phyloP scores from a whole-genome alignment of 371 early-diverging fungal species.

The Sporodiniella umbellata region DNA sequence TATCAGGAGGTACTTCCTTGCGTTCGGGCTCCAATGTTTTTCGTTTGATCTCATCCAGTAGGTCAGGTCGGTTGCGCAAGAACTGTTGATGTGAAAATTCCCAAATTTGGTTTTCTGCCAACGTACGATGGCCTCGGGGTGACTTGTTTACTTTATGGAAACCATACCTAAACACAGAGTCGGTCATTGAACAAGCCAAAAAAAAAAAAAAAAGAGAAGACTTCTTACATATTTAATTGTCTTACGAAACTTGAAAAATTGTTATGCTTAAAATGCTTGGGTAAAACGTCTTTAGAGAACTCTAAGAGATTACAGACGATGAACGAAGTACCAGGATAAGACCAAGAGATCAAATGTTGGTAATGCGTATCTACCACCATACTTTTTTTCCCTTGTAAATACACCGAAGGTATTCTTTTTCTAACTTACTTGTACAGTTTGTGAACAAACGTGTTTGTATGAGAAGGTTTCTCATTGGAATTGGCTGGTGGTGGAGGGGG shows the following conservation, averaged over 20 bases:
- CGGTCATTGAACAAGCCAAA: too few species aligned
- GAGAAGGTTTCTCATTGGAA: slow-evolving; percentile 12
- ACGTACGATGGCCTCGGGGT: slow-evolving; percentile 78
- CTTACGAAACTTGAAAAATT: slow-evolving; percentile 88
- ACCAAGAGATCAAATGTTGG: slow-evolving; percentile 85
- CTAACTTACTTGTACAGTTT: slow-evolving; percentile 42
- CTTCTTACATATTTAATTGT: too few species aligned
- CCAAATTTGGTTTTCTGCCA: slow-evolving; percentile 87
- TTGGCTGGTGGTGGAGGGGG: slow-evolving; percentile 28
- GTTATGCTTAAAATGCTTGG: slow-evolving; percentile 85
- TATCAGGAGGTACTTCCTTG: slow-evolving; percentile 64
- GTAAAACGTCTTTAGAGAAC: slow-evolving; percentile 76
- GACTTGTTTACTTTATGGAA: slow-evolving; percentile 88
- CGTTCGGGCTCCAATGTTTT: slow-evolving; percentile 80
- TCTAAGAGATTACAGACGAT: slow-evolving; percentile 88
- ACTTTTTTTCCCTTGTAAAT: slow-evolving; percentile 24
- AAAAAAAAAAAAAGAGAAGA: too few species aligned
- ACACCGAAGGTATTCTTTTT: not conserved
- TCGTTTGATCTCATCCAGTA: slow-evolving; percentile 82
- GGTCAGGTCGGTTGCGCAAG: slow-evolving; percentile 71
- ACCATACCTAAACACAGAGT: slow-evolving; percentile 69
- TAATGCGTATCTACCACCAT: slow-evolving; percentile 81
- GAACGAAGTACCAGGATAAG: slow-evolving; percentile 82
- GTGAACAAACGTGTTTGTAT: slow-evolving; percentile 34
- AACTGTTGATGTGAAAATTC: slow-evolving; percentile 90